These are phyloP conservation scores for Didymella lethalis DNA, from an alignment of 2,329 filamentous ascomycete genomes.

Conservation along the genomic window DNA sequence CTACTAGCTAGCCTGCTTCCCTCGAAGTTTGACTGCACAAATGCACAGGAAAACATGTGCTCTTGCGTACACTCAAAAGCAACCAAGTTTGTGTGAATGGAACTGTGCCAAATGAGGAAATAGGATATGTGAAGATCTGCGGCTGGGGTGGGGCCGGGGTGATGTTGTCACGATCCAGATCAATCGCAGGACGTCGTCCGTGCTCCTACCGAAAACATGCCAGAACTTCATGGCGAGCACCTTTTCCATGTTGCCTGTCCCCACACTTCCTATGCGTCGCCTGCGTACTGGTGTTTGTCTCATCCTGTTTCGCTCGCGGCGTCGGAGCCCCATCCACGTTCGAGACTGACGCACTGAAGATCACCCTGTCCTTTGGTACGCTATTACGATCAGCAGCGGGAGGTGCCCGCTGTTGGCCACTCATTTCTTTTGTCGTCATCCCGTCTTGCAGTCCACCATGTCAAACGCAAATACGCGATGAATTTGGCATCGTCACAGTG, in stretches of 20 bases:
- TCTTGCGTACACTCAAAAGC: not conserved
- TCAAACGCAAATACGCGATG: conserved; percentile 14
- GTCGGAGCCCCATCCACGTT: conserved; percentile 6
- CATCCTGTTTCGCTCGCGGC: conserved; percentile 7
- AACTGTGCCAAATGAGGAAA: conserved; percentile 7
- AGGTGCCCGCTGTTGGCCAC: conserved; percentile 24
- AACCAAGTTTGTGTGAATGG: not conserved
- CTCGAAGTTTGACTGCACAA: not conserved
- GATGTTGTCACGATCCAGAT: conserved; percentile 16
- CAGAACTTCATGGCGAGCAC: conserved; percentile 13
- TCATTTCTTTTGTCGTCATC: conserved; percentile 35
- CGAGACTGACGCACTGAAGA: conserved; percentile 19
- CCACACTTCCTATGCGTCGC: conserved; percentile 18
- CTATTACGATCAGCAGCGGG: conserved; percentile 34
- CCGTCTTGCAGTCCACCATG: conserved; percentile 22
- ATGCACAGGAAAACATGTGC: not conserved
- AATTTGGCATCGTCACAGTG: conserved; percentile 17
- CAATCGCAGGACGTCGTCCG: conserved; percentile 4
- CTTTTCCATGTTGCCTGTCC: conserved; percentile 10
- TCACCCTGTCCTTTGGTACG: conserved; percentile 18
- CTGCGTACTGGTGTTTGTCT: conserved; percentile 3
- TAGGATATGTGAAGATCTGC: conserved; percentile 9
- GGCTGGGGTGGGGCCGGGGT: conserved; percentile 14
- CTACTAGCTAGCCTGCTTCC: conserved; percentile 1
- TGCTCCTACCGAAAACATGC: conserved; percentile 16